Evolutionary conservation across 2,329 filamentous ascomycete genomes (phyloP), one percentile per base, ranked within the genome.

Genomic region (Xylariaceae sp.): DNA sequence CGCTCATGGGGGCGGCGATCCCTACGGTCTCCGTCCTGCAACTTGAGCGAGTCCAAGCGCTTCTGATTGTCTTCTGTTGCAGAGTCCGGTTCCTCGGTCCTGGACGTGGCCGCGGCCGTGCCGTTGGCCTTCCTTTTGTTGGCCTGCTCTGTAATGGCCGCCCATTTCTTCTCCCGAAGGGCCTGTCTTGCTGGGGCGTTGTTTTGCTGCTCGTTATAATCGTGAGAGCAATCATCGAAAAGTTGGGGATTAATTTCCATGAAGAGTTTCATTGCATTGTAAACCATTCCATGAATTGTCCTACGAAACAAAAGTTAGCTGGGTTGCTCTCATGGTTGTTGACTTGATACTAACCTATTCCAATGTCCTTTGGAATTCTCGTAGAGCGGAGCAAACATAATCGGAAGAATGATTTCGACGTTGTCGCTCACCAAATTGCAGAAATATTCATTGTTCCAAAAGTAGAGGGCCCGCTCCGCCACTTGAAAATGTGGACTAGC

Each of bases 401-500:
- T 99, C 3, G 94, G 94, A 42, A 99, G 79, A 65, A 99, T 99
- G 44, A 96, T 92, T 67, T 97, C 92, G 51, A 99, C 94, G 66
- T 99, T 99, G 74, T 99, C 94, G 76, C 92, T 96, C 63, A 99
- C 94, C 55, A 99, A 80, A 68, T 97, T 99, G 79, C 94, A 99
- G 75, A 99, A 99, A 72, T 99, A 99, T 72, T 99, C 94, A 68
- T 99, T 99, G 79, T 99, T 99, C 94, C 94, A 99, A 77, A 99
- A 99, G 75, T 99, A 99, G 26, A 99, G 80, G 5, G 94, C 94
- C 61, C 94, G 85, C 75, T 99, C 94, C 16, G 94, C 94, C 54
- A 99, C 94, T 78, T 99, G 94, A 76, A 99, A 99, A 73, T 99
- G 94, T 46, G 94, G 94, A 69, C 94, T 99, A 47, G 94, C 92